Base-by-base conservation (phyloP, 1,284 basidiomycete species). In the Leccinum griseonigrum region DNA sequence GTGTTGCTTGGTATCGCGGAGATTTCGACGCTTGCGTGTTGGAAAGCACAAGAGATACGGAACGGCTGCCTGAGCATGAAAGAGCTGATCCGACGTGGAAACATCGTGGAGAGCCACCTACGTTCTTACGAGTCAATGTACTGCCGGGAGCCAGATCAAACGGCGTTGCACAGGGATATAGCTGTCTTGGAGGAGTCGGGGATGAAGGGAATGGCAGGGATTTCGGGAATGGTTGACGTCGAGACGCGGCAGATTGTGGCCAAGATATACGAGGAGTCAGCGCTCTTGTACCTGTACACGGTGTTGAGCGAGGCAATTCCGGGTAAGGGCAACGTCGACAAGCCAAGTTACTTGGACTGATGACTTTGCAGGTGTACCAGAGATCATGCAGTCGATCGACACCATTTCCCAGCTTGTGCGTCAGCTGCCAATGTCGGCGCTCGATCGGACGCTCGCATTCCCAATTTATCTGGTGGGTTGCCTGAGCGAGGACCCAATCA, bases 1-100 rank as follows among this genome's bases (percentile, higher is more conserved):
- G 85, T 87, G 28, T 75, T 93, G 68, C 82, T 93, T 59, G 88
- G 86, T 31, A 81, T 93, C 58, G 90, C 86, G 18, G 90, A 92
- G 71, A 83, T 85, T 14, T 85, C 87, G 11, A 82, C 82, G 2
- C 81, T 94, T n/a, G 84, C 88, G 11, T 83, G 86, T 66, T 93
- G 92, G 92, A 92, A 91, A 74, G 74, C 77, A 28, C 77, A 78
- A 63, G 86, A 88, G 72, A 75, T 79, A 63, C 81, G 78, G 50
- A 84, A 83, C 61, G 84, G 85, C 32, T 81, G 83, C 40, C 77
- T 92, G 63, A 91, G 88, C 75, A 79, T 83, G 70, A 83, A 85
- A 62, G 89, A 92, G 66, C 81, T 92, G 26, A 80, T 92, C 64
- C 78, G 83, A 26, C 82, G 86, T 16, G 89, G 86, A 36, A 83